Percentiles rank a stretch among this genome's conserved stretches.
These are phyloP conservation scores for Xenoacremonium recifei DNA, from an alignment of 2,329 filamentous ascomycete genomes.

Conservation along the genomic window DNA sequence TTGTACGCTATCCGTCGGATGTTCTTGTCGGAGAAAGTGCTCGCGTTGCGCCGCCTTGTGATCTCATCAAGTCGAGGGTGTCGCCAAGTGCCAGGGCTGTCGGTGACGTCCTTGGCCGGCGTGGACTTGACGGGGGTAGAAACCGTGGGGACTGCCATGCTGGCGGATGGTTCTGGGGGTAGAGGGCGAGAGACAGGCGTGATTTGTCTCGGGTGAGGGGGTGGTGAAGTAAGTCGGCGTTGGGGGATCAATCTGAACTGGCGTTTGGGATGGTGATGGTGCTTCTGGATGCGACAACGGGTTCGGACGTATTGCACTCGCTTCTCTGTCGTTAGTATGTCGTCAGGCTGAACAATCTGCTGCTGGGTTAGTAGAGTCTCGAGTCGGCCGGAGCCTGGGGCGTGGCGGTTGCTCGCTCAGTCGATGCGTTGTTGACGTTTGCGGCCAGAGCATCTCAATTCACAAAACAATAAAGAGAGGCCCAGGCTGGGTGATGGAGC, in stretches of 20 bases:
- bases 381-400: constrained; percentile 30
- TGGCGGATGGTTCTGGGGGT: not conserved
- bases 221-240: not conserved
- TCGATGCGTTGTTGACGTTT: constrained; percentile 33
- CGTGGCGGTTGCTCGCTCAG: constrained; percentile 28
- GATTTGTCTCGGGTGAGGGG: not conserved
- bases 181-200: not conserved
- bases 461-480: constrained; percentile 22
- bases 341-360: constrained; percentile 8
- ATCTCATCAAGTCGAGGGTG: constrained; percentile 91
- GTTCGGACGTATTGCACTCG: constrained; percentile 4
- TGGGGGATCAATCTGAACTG: no score
- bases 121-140: constrained; percentile 43
- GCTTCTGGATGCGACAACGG: not conserved
- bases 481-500: constrained; percentile 17
- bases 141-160: constrained; percentile 31
- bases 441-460: constrained; percentile 11
- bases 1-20: constrained; percentile 70
- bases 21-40: constrained; percentile 77
- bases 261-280: not conserved
- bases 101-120: constrained; percentile 41
- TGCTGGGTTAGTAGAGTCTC: constrained; percentile 31
- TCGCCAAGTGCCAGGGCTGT: constrained; percentile 79
- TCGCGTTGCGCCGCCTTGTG: constrained; percentile 72
- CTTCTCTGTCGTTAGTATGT: not conserved